Evolutionary conservation across 495 filamentous ascomycete genomes (phyloP).

Genomic region (Choiromyces venosus): DNA sequence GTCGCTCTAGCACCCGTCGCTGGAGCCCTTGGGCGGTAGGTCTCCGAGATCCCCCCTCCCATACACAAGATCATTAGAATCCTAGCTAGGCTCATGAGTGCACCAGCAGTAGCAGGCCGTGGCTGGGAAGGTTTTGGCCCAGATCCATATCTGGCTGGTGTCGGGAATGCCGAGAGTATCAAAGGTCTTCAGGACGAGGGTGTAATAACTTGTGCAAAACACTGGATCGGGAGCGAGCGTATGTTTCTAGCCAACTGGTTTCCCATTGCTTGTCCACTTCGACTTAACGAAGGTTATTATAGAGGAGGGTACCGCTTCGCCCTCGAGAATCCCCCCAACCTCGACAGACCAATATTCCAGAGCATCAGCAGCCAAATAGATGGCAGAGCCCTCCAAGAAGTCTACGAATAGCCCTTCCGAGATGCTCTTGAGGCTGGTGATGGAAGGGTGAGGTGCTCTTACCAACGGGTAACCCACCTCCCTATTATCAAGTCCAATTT

Average conservation of each 20-base stretch:
- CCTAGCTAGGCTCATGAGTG: constrained; percentile 38
- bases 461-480: constrained; percentile 48
- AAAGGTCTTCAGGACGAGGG: constrained; percentile 54
- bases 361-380: constrained; percentile 53
- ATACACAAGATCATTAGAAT: background rate
- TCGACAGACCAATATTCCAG: constrained; percentile 40
- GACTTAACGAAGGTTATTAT: background rate
- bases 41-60: constrained; percentile 22
- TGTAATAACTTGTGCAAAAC: constrained; percentile 57
- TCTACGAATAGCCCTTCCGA: constrained; percentile 67
- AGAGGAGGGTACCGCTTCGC: constrained; percentile 30
- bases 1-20: constrained; percentile 49
- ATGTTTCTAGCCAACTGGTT: constrained; percentile 21
- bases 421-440: constrained; percentile 58
- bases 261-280: background rate
- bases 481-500: background rate
- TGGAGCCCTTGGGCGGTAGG: constrained; percentile 49
- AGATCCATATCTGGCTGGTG: constrained; percentile 57
- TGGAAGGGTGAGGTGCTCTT: constrained; percentile 60
- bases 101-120: constrained; percentile 57
- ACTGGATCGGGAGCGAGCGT: constrained; percentile 53
- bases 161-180: constrained; percentile 53
- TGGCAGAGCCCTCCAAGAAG: constrained; percentile 57
- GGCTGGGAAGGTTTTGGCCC: constrained; percentile 65
- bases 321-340: constrained; percentile 27